Evolutionary conservation across 2,329 filamentous ascomycete species (phyloP).

Genomic region (Hymenoscyphus albidus): DNA sequence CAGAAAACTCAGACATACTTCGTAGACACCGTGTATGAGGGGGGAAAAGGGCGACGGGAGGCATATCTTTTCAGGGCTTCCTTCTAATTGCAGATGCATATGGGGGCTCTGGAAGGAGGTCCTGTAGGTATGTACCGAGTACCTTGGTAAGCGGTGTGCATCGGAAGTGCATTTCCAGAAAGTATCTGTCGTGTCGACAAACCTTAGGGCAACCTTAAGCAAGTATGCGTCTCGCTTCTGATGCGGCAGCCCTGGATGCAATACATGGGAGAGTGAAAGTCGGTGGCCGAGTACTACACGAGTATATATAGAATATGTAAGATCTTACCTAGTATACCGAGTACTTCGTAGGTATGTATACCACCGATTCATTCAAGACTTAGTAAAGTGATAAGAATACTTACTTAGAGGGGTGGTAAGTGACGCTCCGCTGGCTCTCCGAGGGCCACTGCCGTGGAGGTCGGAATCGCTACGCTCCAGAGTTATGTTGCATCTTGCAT

Average conservation of each 20-base stretch:
- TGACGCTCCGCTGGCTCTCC: background rate
- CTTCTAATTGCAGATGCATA: background rate
- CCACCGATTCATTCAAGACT: background rate
- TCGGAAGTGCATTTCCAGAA: background rate
- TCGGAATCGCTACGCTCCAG: too few relatives aligned
- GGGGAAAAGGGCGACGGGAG: background rate
- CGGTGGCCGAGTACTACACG: background rate
- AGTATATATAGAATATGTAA: background rate
- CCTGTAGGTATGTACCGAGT: background rate
- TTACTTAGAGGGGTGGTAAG: too few relatives aligned
- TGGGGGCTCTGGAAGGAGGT: too few relatives aligned
- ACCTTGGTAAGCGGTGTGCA: background rate
- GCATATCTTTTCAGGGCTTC: background rate
- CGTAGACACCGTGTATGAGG: background rate
- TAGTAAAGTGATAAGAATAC: too few relatives aligned
- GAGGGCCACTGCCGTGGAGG: background rate
- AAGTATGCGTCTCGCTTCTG: background rate
- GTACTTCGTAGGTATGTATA: background rate
- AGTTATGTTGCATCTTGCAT: too few relatives aligned
- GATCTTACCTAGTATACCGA: background rate
- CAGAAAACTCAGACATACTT: background rate
- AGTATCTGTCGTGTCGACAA: background rate
- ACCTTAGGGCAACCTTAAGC: background rate
- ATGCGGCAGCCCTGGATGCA: background rate
- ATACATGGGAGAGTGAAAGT: background rate